A percentile compares a stretch with the other conserved stretches of the same genome.
These are phyloP conservation scores for Crucibulum laeve DNA, from an alignment of 768 basidiomycete species.

Conservation along the genomic window DNA sequence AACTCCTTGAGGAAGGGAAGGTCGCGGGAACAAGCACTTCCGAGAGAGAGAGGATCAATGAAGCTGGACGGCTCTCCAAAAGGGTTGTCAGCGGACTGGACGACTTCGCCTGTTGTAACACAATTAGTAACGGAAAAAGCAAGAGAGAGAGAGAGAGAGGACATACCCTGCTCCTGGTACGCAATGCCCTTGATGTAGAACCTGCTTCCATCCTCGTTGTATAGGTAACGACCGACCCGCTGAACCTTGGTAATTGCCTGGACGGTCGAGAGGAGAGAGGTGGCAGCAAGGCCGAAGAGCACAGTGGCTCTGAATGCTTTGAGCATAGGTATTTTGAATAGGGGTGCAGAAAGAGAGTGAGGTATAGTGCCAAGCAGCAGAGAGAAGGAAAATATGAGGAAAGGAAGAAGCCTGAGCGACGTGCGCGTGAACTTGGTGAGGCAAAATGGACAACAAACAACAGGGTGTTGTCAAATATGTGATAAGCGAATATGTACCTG, in stretches of 20 bases:
- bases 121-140: background rate
- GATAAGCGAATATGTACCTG: no score
- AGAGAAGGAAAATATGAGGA: background rate
- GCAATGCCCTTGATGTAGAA: conserved; percentile 90
- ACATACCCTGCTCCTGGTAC: conserved; percentile 75
- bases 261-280: conserved; percentile 43
- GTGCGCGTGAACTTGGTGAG: no score
- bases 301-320: conserved; percentile 21
- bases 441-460: no score
- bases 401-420: background rate
- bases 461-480: no score
- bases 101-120: conserved; percentile 29
- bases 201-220: conserved; percentile 65
- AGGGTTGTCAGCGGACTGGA: conserved; percentile 47
- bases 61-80: conserved; percentile 73
- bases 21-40: conserved; percentile 70
- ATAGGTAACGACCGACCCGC: conserved; percentile 76
- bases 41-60: conserved; percentile 73
- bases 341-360: conserved; percentile 9
- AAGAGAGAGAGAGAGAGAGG: background rate
- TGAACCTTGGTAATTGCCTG: conserved; percentile 67
- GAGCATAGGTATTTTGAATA: conserved; percentile 16
- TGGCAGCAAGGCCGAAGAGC: conserved; percentile 32
- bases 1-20: conserved; percentile 72
- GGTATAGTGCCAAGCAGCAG: no score